These are phyloP conservation scores for Athelia sp. DNA, from an alignment of 1,284 basidiomycete genomes.

Conservation along the genomic window DNA sequence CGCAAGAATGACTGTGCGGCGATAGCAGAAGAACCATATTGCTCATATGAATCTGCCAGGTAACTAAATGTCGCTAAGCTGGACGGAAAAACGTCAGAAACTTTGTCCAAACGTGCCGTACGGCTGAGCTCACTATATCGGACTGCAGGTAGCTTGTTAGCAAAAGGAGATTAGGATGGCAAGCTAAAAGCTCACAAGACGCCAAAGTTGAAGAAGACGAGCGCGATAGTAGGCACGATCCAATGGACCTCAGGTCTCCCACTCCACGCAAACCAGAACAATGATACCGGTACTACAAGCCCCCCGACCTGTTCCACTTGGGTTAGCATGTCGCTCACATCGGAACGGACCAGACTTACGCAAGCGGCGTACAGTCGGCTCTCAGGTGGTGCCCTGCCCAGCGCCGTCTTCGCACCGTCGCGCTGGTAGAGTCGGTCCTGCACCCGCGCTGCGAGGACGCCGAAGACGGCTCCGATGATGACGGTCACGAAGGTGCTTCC, in stretches of 20 bases:
- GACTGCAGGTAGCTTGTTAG: neutral
- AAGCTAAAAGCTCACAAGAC: neutral
- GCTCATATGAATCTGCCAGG: neutral
- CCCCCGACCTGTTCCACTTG: neutral
- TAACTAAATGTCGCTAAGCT: neutral
- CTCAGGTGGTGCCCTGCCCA: conserved; percentile 1
- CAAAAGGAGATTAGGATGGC: neutral
- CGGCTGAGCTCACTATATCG: conserved; percentile 1
- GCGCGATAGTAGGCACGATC: neutral
- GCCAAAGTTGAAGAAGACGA: neutral
- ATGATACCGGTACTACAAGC: neutral
- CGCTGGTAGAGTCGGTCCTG: neutral
- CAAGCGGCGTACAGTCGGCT: neutral
- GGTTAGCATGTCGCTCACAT: neutral
- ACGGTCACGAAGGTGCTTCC: neutral
- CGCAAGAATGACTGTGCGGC: neutral
- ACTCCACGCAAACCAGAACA: conserved; percentile 1
- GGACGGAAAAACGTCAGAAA: too few relatives aligned
- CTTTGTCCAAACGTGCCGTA: too few relatives aligned
- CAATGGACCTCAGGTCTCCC: conserved; percentile 1
- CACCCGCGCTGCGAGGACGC: neutral
- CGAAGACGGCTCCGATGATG: neutral
- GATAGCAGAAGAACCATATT: conserved; percentile 1
- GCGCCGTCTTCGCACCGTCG: neutral
- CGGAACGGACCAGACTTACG: neutral